Evolutionary conservation across 768 basidiomycete genomes (phyloP).

Genomic region (Leucocoprinus sp.): DNA sequence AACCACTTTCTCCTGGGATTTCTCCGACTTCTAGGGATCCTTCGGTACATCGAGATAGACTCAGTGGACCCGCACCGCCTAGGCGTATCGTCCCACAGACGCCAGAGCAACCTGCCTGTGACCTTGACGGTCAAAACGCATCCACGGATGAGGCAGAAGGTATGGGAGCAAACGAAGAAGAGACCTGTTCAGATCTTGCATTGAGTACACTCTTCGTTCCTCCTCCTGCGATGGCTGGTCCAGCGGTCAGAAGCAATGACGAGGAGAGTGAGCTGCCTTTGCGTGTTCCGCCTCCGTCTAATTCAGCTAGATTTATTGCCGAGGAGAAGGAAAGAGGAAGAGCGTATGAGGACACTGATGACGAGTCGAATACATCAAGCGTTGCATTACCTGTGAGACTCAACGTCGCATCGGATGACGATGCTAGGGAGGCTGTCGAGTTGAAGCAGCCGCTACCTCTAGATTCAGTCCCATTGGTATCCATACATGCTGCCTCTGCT

Average conservation of each 20-base stretch:
- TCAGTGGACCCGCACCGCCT: constrained; percentile 16
- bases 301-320: background rate
- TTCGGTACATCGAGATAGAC: constrained; percentile 2
- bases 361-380: constrained; percentile 2
- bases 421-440: constrained; percentile 15
- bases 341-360: background rate
- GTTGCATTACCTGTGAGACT: constrained; percentile 12
- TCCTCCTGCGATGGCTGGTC: constrained; percentile 16
- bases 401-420: background rate
- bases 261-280: constrained; percentile 21
- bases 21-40: background rate
- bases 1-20: background rate
- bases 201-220: constrained; percentile 21
- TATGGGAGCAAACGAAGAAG: constrained; percentile 5
- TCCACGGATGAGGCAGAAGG: background rate
- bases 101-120: background rate
- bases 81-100: constrained; percentile 18
- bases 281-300: constrained; percentile 15
- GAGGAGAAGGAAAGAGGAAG: background rate
- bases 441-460: constrained; percentile 6
- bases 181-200: constrained; percentile 11
- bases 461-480: constrained; percentile 12
- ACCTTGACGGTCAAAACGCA: constrained; percentile 9
- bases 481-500: constrained; percentile 7
- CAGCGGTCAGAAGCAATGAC: constrained; percentile 14